Percentiles rank a stretch among this genome's conserved stretches.
These are phyloP conservation scores for Phytophthora vignae DNA, from an alignment of 352 stramenopile species.

Conservation along the genomic window DNA sequence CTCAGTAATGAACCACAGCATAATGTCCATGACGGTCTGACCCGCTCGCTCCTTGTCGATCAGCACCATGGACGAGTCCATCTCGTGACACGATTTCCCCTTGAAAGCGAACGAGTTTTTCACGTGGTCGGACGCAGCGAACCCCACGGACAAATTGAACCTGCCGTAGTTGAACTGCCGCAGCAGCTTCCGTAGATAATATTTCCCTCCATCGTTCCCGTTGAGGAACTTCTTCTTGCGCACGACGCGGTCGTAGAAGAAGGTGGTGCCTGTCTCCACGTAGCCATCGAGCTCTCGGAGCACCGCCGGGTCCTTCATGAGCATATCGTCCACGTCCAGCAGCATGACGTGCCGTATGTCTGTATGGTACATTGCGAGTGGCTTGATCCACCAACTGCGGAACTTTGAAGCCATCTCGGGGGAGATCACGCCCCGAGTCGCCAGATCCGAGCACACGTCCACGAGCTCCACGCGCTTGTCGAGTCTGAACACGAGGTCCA, in stretches of 20 bases:
- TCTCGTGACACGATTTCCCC: constrained; percentile 58
- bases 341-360: constrained; percentile 46
- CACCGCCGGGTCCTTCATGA: constrained; percentile 51
- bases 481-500: constrained; percentile 25
- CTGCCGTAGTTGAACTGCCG: constrained; percentile 51
- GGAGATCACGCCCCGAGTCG: constrained; percentile 19
- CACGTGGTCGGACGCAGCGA: constrained; percentile 45
- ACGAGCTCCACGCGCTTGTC: constrained; percentile 41
- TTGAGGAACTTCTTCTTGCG: constrained; percentile 51
- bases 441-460: constrained; percentile 49
- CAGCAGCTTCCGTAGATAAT: constrained; percentile 51
- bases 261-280: constrained; percentile 54
- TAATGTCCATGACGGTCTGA: constrained; percentile 41
- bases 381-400: constrained; percentile 56
- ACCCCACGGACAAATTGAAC: constrained; percentile 39
- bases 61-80: constrained; percentile 72
- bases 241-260: constrained; percentile 76
- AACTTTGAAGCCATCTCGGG: constrained; percentile 21
- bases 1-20: constrained; percentile 45
- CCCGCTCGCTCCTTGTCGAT: constrained; percentile 49
- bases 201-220: constrained; percentile 33
- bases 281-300: constrained; percentile 52
- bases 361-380: constrained; percentile 52
- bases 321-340: constrained; percentile 62
- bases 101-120: constrained; percentile 47